Base-by-base conservation (phyloP, 2,329 filamentous ascomycete species). In the Sporothrix dimorphospora region DNA sequence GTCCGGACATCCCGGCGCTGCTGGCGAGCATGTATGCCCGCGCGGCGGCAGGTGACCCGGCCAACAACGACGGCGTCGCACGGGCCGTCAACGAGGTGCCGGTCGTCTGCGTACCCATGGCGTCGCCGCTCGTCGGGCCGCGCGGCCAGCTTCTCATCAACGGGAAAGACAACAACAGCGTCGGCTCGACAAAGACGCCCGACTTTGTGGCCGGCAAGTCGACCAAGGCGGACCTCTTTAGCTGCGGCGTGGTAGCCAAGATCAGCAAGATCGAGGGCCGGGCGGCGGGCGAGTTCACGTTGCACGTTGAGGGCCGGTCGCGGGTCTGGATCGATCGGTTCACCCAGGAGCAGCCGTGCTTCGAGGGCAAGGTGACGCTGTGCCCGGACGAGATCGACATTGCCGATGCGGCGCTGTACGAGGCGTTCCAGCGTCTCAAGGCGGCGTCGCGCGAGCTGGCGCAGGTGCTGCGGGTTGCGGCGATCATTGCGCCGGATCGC, bases 81-180 rank as follows among this genome's bases (percentile, higher is more conserved):
- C 86, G 89, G 76, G 85, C 87, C 74, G 85, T 91, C 78, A 88
- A 90, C 76, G 85, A 85, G 76, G 89, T 97, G 76, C 90, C 92
- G 9, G 90, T 98, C 75, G 94, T 92, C 70, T 98, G 95, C 80
- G 90, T 98, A 71, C 96, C 96, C 24, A 85, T 98, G 73, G 91
- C 86, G 75, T 96, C 93, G 67, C 90, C 91, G 4, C 87, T 91
- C 30, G 85, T 97, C 34, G 90, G 90, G 72, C 86, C 87, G 38
- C 90, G 93, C 78, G 94, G 94, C 59, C 91, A 94, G 81, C 87
- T 90, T 72, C 85, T 97, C 75, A 87, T 97, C 71, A 88, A 91
- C 70, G 86, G 74, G 34, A 57, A 47, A 27, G 49, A 40, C 38
- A 47, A 57, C 47, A 34, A 34, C 6, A 49, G 85, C 85, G 24